A percentile compares a stretch with the other conserved stretches of the same genome.
These are phyloP conservation scores for Lichtheimia hyalospora DNA, from an alignment of 371 early-diverging fungal species.

Conservation along the genomic window DNA sequence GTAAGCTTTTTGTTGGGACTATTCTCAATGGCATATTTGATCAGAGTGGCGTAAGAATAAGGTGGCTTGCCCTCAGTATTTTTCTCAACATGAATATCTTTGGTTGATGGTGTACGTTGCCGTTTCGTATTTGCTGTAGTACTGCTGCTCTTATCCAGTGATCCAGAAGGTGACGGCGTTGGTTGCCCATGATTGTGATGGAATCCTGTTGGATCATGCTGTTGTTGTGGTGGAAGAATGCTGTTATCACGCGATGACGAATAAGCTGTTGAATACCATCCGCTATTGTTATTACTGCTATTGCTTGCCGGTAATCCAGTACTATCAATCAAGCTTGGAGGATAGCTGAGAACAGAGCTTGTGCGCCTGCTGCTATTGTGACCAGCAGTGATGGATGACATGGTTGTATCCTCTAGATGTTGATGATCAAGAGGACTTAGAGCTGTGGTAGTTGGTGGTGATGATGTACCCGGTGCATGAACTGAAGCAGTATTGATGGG, in stretches of 20 bases:
- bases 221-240: too few species aligned
- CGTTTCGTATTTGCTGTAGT: neutral
- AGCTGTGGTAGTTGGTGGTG: slow-evolving; percentile 1
- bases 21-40: slow-evolving; percentile 82
- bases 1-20: slow-evolving; percentile 72
- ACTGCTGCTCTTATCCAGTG: slow-evolving; percentile 5
- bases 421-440: neutral
- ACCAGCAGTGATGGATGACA: too few species aligned
- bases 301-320: neutral
- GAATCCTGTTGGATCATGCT: neutral
- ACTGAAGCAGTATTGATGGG: slow-evolving; percentile 16
- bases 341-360: neutral
- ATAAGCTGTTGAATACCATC: too few species aligned
- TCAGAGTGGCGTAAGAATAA: slow-evolving; percentile 87
- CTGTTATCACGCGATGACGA: too few species aligned
- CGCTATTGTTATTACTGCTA: too few species aligned
- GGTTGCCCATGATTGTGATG: slow-evolving; percentile 17
- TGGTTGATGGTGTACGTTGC: slow-evolving; percentile 17
- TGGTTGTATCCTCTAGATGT: too few species aligned
- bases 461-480: neutral
- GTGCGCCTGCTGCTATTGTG: neutral
- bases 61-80: slow-evolving; percentile 67
- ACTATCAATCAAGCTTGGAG: neutral
- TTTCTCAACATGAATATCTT: slow-evolving; percentile 29
- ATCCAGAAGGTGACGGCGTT: slow-evolving; percentile 14